Percentiles rank a stretch among this genome's conserved stretches.
Conservation (phyloP, 78 protist species). For the Cavenderia fasciculata region DNA sequence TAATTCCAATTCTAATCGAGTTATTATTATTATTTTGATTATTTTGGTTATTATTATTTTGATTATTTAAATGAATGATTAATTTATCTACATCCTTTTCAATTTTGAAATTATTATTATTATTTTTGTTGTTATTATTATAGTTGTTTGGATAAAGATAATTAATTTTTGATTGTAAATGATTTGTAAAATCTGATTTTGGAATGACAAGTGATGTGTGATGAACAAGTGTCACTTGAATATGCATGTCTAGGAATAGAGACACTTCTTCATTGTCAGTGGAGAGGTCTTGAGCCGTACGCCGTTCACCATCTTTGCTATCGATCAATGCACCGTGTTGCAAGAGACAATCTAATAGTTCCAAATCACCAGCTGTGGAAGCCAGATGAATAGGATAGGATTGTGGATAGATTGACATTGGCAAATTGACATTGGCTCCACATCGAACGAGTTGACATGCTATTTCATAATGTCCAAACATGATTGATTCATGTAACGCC, state of each 20-base stretch:
- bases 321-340: slow-evolving; percentile 42
- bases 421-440: slow-evolving; percentile 52
- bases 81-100: too few relatives aligned
- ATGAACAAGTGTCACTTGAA: background rate
- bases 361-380: slow-evolving; percentile 1
- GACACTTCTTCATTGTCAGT: background rate
- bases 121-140: too few relatives aligned
- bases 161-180: background rate
- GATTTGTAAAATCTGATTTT: background rate
- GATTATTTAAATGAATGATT: background rate
- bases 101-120: too few relatives aligned
- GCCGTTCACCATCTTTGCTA: slow-evolving; percentile 28
- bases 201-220: background rate
- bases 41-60: background rate
- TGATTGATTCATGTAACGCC: slow-evolving; percentile 31
- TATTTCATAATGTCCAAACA: slow-evolving; percentile 29
- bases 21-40: too few relatives aligned
- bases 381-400: slow-evolving; percentile 55
- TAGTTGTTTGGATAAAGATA: background rate
- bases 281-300: background rate
- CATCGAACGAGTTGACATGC: slow-evolving; percentile 6
- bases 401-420: slow-evolving; percentile 54
- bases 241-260: background rate
- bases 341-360: slow-evolving; percentile 33
- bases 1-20: too few relatives aligned